These are phyloP conservation scores for Middelhovenomyces tepae DNA, from an alignment of 805 yeast genomes.

Conservation along the genomic window DNA sequence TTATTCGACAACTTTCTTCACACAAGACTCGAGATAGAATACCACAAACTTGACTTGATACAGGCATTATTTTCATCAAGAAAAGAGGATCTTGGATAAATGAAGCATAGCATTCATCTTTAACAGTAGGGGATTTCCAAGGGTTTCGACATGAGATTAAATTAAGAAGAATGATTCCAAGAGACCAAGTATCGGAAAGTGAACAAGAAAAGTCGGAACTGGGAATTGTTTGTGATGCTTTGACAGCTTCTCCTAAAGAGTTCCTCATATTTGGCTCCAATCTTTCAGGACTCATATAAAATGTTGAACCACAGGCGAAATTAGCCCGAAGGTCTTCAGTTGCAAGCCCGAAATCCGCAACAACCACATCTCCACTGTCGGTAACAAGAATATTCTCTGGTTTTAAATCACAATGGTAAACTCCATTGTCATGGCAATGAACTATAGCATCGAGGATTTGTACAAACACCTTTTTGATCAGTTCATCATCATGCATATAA, in stretches of 20 bases:
- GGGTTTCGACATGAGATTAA: slow-evolving; percentile 80
- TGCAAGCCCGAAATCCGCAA: slow-evolving; percentile 87
- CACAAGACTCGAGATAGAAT: slow-evolving; percentile 13
- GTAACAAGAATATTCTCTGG: slow-evolving; percentile 82
- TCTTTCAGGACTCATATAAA: slow-evolving; percentile 86
- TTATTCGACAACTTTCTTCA: slow-evolving; percentile 8
- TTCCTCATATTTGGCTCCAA: slow-evolving; percentile 24
- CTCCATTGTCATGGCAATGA: slow-evolving; percentile 73
- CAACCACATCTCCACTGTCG: slow-evolving; percentile 41
- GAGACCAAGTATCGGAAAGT: slow-evolving; percentile 84
- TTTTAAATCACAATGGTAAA: slow-evolving; percentile 89
- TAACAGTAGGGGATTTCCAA: slow-evolving; percentile 66
- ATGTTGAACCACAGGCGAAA: slow-evolving; percentile 77
- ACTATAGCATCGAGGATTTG: slow-evolving; percentile 68
- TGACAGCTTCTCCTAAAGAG: too few species aligned
- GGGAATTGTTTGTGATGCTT: too few species aligned
- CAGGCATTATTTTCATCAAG: slow-evolving; percentile 60
- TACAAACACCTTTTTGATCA: slow-evolving; percentile 47
- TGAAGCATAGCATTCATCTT: slow-evolving; percentile 56
- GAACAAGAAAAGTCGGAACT: too few species aligned
- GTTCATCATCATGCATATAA: slow-evolving; percentile 36
- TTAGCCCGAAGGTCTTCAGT: slow-evolving; percentile 52
- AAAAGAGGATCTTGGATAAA: slow-evolving; percentile 48
- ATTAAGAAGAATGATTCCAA: slow-evolving; percentile 73
- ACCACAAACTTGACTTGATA: slow-evolving; percentile 50